phyloP scores from a whole-genome alignment of 2,329 filamentous ascomycete species.

The Tolypocladium tundrense region DNA sequence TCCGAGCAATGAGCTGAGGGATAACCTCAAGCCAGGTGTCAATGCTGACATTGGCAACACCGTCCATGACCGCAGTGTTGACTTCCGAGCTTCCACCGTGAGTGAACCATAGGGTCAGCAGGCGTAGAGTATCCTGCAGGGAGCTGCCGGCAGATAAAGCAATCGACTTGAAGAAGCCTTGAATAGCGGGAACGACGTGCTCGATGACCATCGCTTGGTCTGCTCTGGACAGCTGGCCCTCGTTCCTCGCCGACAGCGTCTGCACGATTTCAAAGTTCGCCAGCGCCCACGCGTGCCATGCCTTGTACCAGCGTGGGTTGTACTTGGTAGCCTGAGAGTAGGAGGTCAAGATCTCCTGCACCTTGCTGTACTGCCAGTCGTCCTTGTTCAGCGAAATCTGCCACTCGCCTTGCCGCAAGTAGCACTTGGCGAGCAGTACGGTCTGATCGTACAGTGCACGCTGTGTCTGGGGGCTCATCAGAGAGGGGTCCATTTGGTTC shows the following conservation, averaged over 20 bases:
- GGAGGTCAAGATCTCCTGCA: constrained; percentile 80
- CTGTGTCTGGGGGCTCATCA: constrained; percentile 39
- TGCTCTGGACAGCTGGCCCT: constrained; percentile 31
- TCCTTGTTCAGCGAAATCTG: constrained; percentile 75
- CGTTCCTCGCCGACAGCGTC: constrained; percentile 57
- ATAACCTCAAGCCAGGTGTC: constrained; percentile 99
- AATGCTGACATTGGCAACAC: constrained; percentile 83
- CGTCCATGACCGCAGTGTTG: constrained; percentile 77
- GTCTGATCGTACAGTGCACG: constrained; percentile 50
- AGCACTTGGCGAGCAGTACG: constrained; percentile 83
- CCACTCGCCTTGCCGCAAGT: constrained; percentile 94
- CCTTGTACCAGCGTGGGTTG: constrained; percentile 95
- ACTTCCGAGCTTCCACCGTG: constrained; percentile 86
- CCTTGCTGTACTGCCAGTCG: constrained; percentile 79
- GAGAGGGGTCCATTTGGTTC: constrained; percentile 30
- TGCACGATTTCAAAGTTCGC: constrained; percentile 99
- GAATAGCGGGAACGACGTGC: constrained; percentile 88
- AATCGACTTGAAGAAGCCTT: constrained; percentile 97
- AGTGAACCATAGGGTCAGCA: constrained; percentile 93
- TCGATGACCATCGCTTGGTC: constrained; percentile 64
- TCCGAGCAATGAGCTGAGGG: constrained; percentile 90
- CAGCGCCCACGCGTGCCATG: constrained; percentile 97
- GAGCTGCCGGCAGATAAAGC: constrained; percentile 85
- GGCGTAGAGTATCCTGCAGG: constrained; percentile 83
- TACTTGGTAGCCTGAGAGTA: constrained; percentile 89